Evolutionary conservation across 495 filamentous ascomycete species (phyloP).

Genomic region (Aspergillus diversus): DNA sequence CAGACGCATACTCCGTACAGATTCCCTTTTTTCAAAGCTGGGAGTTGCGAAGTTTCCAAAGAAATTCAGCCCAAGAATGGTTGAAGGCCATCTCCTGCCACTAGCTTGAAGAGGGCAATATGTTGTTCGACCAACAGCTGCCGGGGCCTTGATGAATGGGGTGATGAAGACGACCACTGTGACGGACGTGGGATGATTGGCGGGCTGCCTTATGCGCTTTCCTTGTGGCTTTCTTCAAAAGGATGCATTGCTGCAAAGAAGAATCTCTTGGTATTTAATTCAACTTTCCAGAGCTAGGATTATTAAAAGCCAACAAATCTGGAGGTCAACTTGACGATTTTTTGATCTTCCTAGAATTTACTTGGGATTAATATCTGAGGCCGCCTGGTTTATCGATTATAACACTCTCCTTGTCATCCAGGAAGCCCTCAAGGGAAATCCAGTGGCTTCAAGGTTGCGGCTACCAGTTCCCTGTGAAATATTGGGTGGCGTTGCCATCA

Average conservation of each 20-base stretch:
- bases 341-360: too few relatives aligned
- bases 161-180: not conserved
- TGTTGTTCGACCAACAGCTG: not conserved
- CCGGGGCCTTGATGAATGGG: not conserved
- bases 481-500: too few relatives aligned
- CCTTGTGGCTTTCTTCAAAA: not conserved
- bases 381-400: not conserved
- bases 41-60: not conserved
- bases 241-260: not conserved
- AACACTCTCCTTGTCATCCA: not conserved
- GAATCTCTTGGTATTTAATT: slow-evolving; percentile 3
- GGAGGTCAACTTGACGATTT: not conserved
- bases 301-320: too few relatives aligned
- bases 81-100: not conserved
- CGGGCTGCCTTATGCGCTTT: slow-evolving; percentile 3
- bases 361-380: not conserved
- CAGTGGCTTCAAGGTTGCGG: not conserved
- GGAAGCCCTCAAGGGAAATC: not conserved
- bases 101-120: too few relatives aligned
- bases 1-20: not conserved
- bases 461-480: too few relatives aligned
- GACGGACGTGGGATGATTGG: slow-evolving; percentile 9
- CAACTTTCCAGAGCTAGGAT: not conserved
- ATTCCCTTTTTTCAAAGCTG: not conserved
- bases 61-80: not conserved